These are phyloP conservation scores for Penicillium corylophilum DNA, from an alignment of 2,329 filamentous ascomycete genomes.

Conservation along the genomic window DNA sequence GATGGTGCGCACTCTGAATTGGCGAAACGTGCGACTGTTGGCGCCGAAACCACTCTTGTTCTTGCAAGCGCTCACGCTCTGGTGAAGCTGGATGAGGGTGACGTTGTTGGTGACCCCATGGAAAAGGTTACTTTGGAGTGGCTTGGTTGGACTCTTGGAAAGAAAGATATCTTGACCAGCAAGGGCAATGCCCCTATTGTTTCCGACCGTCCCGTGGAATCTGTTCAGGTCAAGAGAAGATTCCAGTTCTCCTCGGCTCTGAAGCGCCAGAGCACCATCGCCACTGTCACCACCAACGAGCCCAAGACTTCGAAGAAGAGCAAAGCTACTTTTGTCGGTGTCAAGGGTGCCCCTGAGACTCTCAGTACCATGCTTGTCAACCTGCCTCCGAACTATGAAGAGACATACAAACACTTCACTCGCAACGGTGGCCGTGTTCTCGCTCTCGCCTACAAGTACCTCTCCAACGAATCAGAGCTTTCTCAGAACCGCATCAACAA, in stretches of 20 bases:
- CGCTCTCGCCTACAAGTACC: constrained; percentile 88
- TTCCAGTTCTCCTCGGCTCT: constrained; percentile 98
- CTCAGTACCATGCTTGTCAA: constrained; percentile 89
- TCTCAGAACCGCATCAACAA: constrained; percentile 86
- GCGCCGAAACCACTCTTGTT: constrained; percentile 83
- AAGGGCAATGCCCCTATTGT: constrained; percentile 50
- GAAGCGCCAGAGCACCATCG: constrained; percentile 93
- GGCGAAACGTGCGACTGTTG: constrained; percentile 66
- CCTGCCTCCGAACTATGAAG: constrained; percentile 85
- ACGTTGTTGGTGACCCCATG: constrained; percentile 98
- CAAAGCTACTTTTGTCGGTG: constrained; percentile 85
- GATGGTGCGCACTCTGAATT: constrained; percentile 83
- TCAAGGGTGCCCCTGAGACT: constrained; percentile 96
- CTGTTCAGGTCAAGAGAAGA: constrained; percentile 89
- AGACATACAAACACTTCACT: constrained; percentile 98
- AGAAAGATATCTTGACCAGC: constrained; percentile 77
- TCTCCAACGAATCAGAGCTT: constrained; percentile 77
- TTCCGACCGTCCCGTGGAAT: constrained; percentile 55
- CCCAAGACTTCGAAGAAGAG: constrained; percentile 71
- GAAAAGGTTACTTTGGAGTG: constrained; percentile 91
- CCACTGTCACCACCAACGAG: constrained; percentile 73
- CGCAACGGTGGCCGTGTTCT: constrained; percentile 92
- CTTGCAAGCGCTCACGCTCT: constrained; percentile 92
- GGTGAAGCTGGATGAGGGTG: constrained; percentile 93
- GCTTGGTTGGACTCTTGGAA: constrained; percentile 89